Evolutionary conservation across 1,284 basidiomycete species (phyloP), one percentile per base, ranked within the genome.

Genomic region (Apiotrichum siamense): DNA sequence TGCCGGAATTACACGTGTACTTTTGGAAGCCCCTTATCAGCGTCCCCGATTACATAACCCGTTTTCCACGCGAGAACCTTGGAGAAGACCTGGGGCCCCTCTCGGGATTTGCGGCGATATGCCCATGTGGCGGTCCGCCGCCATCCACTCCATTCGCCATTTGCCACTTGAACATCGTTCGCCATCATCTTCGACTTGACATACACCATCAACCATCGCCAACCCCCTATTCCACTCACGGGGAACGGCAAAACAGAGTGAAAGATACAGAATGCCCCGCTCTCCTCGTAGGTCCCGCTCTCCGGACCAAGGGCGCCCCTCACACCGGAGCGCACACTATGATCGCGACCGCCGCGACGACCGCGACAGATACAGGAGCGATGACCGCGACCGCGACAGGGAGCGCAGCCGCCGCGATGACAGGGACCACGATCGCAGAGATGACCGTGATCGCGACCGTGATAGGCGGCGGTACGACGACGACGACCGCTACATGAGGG

Each of bases 251-350:
- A 42, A 18, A 27, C 11, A 43, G 11, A 21, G n/a, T 18, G 18
- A 11, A 27, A 1, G 4, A 7, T 11, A 20, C 23, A 39, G 37
- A 20, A 58, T 59, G 57, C 57, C 57, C 36, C 57, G 54, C 54
- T 59, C 57, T 31, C 57, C 57, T 55, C 57, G 54, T 55, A 59
- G 57, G 57, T 59, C 57, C 47, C 50, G 57, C 53, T 59, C 57
- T 41, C 53, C 57, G 44, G 54, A 52, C 44, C 50, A 49, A 31
- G 52, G 50, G 38, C 57, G 57, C 51, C 51, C 57, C 57, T 59
- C 54, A 53, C 57, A 55, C 57, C 53, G 54, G 50, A 52, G 50
- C 36, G 41, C 41, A 21, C 37, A 54, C 36, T 41, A 47, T 44
- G 50, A 48, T 21, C 49, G 54, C 20, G 46, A 49, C 33, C 31